These are phyloP conservation scores for Prunus salicina DNA, from an alignment of 306 rosid species.

Conservation along the genomic window DNA sequence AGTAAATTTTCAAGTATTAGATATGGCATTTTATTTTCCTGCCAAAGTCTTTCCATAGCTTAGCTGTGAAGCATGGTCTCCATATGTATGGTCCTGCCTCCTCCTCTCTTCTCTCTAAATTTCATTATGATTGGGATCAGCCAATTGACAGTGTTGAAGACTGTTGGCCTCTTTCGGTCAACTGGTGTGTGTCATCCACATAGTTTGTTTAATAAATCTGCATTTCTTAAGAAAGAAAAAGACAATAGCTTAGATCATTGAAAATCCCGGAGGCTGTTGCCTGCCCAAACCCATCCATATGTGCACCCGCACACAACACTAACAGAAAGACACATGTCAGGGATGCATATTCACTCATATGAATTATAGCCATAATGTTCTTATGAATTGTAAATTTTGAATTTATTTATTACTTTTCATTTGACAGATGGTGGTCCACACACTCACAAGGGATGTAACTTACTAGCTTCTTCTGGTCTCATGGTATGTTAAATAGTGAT, in stretches of 20 bases:
- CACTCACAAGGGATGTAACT: slow-evolving; percentile 87
- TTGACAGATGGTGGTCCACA: slow-evolving; percentile 73
- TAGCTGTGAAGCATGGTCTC: slow-evolving; percentile 40
- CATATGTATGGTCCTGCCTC: slow-evolving; percentile 71
- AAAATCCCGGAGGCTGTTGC: not conserved
- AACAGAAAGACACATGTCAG: not conserved
- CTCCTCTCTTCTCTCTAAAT: not conserved
- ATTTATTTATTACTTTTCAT: slow-evolving; percentile 13
- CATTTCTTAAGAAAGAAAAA: not conserved
- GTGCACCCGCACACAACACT: not conserved
- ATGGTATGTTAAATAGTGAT: slow-evolving; percentile 48
- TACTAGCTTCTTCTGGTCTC: slow-evolving; percentile 56
- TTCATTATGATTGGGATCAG: not conserved
- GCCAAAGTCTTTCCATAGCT: not conserved
- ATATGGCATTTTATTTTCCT: not conserved
- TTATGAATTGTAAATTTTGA: not conserved
- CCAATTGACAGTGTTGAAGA: not conserved
- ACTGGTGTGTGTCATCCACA: not conserved
- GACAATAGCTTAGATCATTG: not conserved
- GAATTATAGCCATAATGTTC: not conserved
- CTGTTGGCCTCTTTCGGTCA: not conserved
- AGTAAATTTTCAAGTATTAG: not conserved
- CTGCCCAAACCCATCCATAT: not conserved
- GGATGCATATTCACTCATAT: not conserved
- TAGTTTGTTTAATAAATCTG: not conserved